These are phyloP conservation scores for Triticum timopheevii DNA, from an alignment of 176 grass and related monocot genomes.

Conservation along the genomic window DNA sequence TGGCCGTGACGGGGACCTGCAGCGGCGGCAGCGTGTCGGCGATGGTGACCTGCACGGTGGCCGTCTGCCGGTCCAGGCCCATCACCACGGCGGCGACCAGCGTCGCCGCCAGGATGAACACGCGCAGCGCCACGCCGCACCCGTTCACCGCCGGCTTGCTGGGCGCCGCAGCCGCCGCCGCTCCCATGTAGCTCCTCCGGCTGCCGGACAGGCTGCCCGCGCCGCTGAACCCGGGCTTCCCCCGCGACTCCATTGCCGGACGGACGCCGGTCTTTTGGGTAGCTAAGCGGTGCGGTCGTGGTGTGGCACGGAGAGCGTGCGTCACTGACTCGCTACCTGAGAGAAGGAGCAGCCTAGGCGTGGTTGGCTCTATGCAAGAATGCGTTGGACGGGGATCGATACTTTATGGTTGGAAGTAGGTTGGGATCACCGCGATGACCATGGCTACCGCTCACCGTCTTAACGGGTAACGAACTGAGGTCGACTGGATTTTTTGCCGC, in stretches of 20 bases:
- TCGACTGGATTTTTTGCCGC: background rate
- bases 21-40: constrained; percentile 47
- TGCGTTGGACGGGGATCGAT: background rate
- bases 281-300: background rate
- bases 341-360: background rate
- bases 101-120: constrained; percentile 42
- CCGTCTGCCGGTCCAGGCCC: constrained; percentile 56
- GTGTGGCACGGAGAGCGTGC: constrained; percentile 9
- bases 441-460: background rate
- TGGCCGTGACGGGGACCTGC: constrained; percentile 55
- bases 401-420: background rate
- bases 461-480: background rate
- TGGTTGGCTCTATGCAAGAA: background rate
- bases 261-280: background rate
- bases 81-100: constrained; percentile 62
- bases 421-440: background rate
- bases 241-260: constrained; percentile 46
- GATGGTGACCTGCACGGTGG: constrained; percentile 27
- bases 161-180: background rate
- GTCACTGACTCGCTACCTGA: background rate
- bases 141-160: constrained; percentile 9
- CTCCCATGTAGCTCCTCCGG: constrained; percentile 27
- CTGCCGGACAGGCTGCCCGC: constrained; percentile 8
- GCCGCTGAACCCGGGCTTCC: constrained; percentile 56
- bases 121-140: constrained; percentile 41